phyloP scores from a whole-genome alignment of 2,329 filamentous ascomycete species.

The Plectosphaerella sp. region DNA sequence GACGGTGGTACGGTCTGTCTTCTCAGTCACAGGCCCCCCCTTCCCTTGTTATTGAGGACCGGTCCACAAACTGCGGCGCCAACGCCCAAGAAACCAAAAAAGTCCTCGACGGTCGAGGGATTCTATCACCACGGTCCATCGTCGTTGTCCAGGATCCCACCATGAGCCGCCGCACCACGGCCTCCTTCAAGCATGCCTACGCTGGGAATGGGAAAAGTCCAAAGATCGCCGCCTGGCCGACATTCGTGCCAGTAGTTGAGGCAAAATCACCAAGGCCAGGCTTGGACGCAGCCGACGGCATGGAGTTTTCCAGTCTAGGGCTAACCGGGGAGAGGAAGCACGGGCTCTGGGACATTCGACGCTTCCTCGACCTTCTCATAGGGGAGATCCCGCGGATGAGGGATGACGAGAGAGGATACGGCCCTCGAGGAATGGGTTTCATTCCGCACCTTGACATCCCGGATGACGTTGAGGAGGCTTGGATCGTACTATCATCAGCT shows the following conservation, averaged over 20 bases:
- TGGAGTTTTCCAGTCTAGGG: neutral
- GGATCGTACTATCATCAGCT: constrained; percentile 8
- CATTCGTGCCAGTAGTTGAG: constrained; percentile 5
- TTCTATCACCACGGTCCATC: constrained; percentile 17
- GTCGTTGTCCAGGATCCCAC: constrained; percentile 40
- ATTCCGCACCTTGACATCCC: constrained; percentile 39
- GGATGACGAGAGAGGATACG: constrained; percentile 36
- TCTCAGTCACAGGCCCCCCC: neutral
- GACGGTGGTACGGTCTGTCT: constrained; percentile 17
- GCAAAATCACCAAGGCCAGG: neutral
- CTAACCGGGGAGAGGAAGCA: neutral
- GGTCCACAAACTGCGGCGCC: constrained; percentile 40
- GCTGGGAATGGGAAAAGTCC: constrained; percentile 6
- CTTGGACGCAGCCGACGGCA: neutral
- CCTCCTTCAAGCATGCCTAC: constrained; percentile 34
- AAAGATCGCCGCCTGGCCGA: constrained; percentile 6
- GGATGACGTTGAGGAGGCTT: constrained; percentile 26
- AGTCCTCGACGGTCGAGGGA: constrained; percentile 23
- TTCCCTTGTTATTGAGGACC: constrained; percentile 32
- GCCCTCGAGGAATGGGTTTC: constrained; percentile 35
- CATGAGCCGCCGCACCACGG: constrained; percentile 35
- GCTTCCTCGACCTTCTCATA: constrained; percentile 35
- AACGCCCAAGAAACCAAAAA: constrained; percentile 32
- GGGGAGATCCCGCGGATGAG: constrained; percentile 38
- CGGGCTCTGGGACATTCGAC: constrained; percentile 28